phyloP scores from a whole-genome alignment of 1,284 basidiomycete genomes.

The Mycena sp. region DNA sequence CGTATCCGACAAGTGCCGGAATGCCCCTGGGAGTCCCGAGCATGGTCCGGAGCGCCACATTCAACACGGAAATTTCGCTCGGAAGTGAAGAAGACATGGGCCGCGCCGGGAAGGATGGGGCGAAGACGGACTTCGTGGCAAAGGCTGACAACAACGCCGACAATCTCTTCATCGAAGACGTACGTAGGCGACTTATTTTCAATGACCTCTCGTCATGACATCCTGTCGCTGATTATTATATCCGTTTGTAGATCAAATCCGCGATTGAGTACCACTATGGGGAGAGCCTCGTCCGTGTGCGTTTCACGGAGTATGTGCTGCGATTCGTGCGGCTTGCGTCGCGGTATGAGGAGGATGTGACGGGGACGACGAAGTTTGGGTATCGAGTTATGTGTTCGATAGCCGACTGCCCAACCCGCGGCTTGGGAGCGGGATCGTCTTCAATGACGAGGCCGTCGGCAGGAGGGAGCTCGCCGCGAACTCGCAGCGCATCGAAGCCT shows the following conservation, averaged over 20 bases:
- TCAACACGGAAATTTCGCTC: slow-evolving; percentile 58
- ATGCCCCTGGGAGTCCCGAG: slow-evolving; percentile 45
- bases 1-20: slow-evolving; percentile 52
- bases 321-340: slow-evolving; percentile 83
- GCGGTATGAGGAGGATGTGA: slow-evolving; percentile 80
- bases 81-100: slow-evolving; percentile 61
- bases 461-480: slow-evolving; percentile 74
- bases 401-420: slow-evolving; percentile 42
- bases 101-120: slow-evolving; percentile 44
- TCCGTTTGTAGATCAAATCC: slow-evolving; percentile 63
- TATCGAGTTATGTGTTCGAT: slow-evolving; percentile 56
- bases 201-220: slow-evolving; percentile 46
- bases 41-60: slow-evolving; percentile 53
- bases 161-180: slow-evolving; percentile 85
- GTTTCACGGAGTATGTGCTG: slow-evolving; percentile 80
- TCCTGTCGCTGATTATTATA: not conserved
- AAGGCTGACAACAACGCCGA: slow-evolving; percentile 69
- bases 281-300: slow-evolving; percentile 79
- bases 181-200: slow-evolving; percentile 48
- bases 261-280: slow-evolving; percentile 82
- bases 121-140: slow-evolving; percentile 40
- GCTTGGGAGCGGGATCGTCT: slow-evolving; percentile 77
- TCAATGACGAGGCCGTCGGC: slow-evolving; percentile 68
- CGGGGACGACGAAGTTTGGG: slow-evolving; percentile 73
- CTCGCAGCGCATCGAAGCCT: slow-evolving; percentile 81